Percentiles rank a stretch among this genome's conserved stretches.
phyloP scores from a whole-genome alignment of 805 yeast species.

The Geotrichum ghanense region DNA sequence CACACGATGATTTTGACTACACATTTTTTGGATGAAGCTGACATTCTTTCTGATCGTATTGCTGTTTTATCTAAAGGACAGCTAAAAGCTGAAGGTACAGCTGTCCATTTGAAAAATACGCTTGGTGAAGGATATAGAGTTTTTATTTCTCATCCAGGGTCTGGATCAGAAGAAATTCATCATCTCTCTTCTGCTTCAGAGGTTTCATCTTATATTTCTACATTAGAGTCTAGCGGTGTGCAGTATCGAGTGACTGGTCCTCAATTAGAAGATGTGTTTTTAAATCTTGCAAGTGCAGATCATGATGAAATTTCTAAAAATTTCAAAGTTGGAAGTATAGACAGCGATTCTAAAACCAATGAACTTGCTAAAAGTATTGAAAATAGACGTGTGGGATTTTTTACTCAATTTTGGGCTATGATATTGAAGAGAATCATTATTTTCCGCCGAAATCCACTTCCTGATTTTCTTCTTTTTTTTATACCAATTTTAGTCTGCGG shows the following conservation, averaged over 20 bases:
- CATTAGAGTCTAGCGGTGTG: constrained; percentile 16
- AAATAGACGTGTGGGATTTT: constrained; percentile 6
- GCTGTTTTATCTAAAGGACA: constrained; percentile 25
- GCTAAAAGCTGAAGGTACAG: constrained; percentile 23
- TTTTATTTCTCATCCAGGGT: constrained; percentile 16
- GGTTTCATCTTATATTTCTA: constrained; percentile 16
- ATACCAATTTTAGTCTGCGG: constrained; percentile 24
- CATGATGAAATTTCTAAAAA: constrained; percentile 9
- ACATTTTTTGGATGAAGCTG: constrained; percentile 29
- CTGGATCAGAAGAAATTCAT: constrained; percentile 20
- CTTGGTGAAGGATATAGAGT: constrained; percentile 26
- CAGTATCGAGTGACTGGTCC: constrained; percentile 25
- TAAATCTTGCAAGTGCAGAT: constrained; percentile 21
- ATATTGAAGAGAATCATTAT: constrained; percentile 21
- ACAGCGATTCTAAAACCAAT: constrained; percentile 3
- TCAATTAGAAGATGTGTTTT: constrained; percentile 24
- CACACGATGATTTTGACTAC: constrained; percentile 24
- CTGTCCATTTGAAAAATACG: constrained; percentile 24
- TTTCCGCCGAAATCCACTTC: constrained; percentile 20
- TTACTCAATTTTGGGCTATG: constrained; percentile 21
- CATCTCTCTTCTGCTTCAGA: constrained; percentile 15
- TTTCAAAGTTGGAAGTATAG: background rate
- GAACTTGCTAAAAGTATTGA: constrained; percentile 2
- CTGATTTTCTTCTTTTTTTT: constrained; percentile 19
- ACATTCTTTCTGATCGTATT: constrained; percentile 24